Evolutionary conservation across 257 asterid species (phyloP).

Genomic region (Hygrophila difformis): DNA sequence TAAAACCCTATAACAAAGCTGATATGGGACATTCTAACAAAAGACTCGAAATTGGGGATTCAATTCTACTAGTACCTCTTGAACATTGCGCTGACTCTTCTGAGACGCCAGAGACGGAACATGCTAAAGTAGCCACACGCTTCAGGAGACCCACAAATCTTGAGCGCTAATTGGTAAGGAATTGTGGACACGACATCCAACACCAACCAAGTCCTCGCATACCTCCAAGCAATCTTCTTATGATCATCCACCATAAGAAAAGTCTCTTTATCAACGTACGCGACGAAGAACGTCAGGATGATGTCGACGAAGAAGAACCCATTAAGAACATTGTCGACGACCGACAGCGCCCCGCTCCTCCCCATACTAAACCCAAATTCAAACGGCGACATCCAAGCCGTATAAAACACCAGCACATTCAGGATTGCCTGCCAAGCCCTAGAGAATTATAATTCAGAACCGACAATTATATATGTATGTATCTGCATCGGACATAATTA

Average conservation of each 20-base stretch:
- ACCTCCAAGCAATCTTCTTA: constrained; percentile 36
- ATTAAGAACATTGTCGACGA: constrained; percentile 55
- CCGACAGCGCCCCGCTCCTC: constrained; percentile 33
- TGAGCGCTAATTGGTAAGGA: constrained; percentile 38
- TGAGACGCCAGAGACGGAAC: constrained; percentile 71
- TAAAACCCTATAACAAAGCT: no score
- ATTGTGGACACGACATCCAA: constrained; percentile 51
- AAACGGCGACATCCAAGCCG: constrained; percentile 78
- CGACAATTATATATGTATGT: no score
- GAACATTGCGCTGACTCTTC: constrained; percentile 51
- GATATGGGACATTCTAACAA: no score
- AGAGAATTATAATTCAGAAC: no score
- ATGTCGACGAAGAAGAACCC: constrained; percentile 58
- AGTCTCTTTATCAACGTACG: constrained; percentile 58
- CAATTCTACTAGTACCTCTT: no score
- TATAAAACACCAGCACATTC: constrained; percentile 64
- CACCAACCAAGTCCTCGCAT: constrained; percentile 34
- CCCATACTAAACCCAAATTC: constrained; percentile 59
- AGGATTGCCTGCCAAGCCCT: constrained; percentile 53
- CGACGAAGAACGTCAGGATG: constrained; percentile 68
- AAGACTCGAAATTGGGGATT: no score
- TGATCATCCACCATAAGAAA: constrained; percentile 37
- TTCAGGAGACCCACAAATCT: constrained; percentile 19
- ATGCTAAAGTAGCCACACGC: constrained; percentile 41
- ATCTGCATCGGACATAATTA: no score